Conservation (phyloP, 192 early-diverging fungal species). For the Backusella mclennaniae region DNA sequence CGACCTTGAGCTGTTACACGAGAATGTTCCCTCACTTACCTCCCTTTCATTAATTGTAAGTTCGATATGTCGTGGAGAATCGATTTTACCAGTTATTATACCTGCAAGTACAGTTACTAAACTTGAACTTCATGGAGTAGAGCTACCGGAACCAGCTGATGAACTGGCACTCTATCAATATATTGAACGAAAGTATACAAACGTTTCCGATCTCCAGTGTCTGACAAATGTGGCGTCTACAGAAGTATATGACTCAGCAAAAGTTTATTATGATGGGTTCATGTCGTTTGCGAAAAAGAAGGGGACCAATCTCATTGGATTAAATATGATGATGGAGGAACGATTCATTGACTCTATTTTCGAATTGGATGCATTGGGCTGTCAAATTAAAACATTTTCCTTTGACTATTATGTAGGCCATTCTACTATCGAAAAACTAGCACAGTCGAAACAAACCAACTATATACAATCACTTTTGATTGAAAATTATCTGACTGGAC, state of each 20-base stretch:
- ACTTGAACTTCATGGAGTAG: background rate
- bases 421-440: background rate
- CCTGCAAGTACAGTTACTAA: background rate
- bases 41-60: background rate
- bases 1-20: background rate
- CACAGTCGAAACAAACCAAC: background rate
- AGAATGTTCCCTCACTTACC: background rate
- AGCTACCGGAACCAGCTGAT: background rate
- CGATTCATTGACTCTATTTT: background rate
- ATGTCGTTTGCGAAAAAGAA: background rate
- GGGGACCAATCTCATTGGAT: background rate
- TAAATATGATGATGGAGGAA: background rate
- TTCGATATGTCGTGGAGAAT: background rate
- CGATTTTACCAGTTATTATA: background rate
- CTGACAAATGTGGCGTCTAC: background rate
- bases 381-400: background rate
- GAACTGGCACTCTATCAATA: background rate
- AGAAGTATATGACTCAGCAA: background rate
- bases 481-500: background rate
- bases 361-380: background rate
- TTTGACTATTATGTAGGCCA: background rate
- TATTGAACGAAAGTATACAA: background rate
- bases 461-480: background rate
- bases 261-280: background rate
- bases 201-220: background rate